These are phyloP conservation scores for Aspergillus tamarii DNA, from an alignment of 2,329 filamentous ascomycete genomes.

Conservation along the genomic window DNA sequence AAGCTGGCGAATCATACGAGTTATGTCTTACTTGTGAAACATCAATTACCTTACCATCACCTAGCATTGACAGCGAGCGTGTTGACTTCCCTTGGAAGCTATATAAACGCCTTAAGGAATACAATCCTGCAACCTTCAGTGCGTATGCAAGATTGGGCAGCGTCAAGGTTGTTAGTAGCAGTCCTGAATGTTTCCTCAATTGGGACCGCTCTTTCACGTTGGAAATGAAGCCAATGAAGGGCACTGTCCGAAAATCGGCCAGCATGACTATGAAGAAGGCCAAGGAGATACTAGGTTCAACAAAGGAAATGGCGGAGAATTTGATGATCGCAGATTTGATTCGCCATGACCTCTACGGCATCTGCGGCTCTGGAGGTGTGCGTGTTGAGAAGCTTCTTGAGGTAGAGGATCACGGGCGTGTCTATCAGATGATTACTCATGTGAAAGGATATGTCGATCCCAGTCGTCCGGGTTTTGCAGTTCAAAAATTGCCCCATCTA, in stretches of 20 bases:
- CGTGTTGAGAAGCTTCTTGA: slow-evolving; percentile 76
- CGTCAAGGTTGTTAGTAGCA: slow-evolving; percentile 77
- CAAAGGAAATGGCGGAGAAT: slow-evolving; percentile 94
- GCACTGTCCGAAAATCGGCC: slow-evolving; percentile 80
- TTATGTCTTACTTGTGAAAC: slow-evolving; percentile 81
- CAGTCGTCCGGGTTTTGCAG: slow-evolving; percentile 33
- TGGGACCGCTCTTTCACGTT: slow-evolving; percentile 56
- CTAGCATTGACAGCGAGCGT: slow-evolving; percentile 24
- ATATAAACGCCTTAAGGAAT: slow-evolving; percentile 69
- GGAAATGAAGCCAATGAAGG: slow-evolving; percentile 89
- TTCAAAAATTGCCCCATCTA: slow-evolving; percentile 34
- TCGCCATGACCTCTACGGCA: slow-evolving; percentile 87
- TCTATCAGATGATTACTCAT: slow-evolving; percentile 89
- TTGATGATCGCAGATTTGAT: slow-evolving; percentile 98
- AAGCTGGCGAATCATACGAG: slow-evolving; percentile 81
- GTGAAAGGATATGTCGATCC: slow-evolving; percentile 66
- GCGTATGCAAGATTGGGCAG: slow-evolving; percentile 74
- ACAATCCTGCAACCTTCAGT: slow-evolving; percentile 82
- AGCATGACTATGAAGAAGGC: slow-evolving; percentile 73
- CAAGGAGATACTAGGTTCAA: slow-evolving; percentile 70
- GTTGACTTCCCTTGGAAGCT: slow-evolving; percentile 65
- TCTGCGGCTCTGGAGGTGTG: slow-evolving; percentile 75
- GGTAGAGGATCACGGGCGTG: slow-evolving; percentile 87
- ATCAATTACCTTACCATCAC: slow-evolving; percentile 54
- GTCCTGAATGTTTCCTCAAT: slow-evolving; percentile 85